Evolutionary conservation across 768 basidiomycete species (phyloP).

Genomic region (Clitopilus passeckerianus): DNA sequence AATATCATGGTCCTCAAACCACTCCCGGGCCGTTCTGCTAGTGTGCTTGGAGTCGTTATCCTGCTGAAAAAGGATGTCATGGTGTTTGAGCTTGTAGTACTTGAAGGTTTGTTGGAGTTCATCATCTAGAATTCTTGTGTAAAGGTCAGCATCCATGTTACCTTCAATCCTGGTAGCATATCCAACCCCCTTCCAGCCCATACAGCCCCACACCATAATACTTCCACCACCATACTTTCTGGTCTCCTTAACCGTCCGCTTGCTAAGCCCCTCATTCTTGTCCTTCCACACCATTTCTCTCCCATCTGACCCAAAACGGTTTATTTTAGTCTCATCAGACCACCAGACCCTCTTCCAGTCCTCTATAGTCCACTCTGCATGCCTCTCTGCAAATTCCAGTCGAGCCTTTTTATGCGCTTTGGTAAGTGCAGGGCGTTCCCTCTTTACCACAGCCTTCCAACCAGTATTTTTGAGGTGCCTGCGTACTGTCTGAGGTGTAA

Average conservation of each 20-base stretch:
- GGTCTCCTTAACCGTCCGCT: slow-evolving; percentile 10
- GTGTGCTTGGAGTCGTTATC: slow-evolving; percentile 20
- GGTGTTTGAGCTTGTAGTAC: slow-evolving; percentile 1
- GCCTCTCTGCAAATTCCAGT: slow-evolving; percentile 6
- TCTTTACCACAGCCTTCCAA: too few relatives aligned
- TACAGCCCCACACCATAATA: slow-evolving; percentile 23
- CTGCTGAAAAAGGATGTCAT: slow-evolving; percentile 16
- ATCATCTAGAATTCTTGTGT: slow-evolving; percentile 15
- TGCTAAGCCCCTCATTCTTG: slow-evolving; percentile 18
- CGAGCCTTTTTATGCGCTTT: neutral
- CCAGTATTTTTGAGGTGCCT: neutral
- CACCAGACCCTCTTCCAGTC: slow-evolving; percentile 21
- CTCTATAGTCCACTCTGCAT: slow-evolving; percentile 16
- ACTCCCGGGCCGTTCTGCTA: slow-evolving; percentile 7
- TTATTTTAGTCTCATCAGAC: too few relatives aligned
- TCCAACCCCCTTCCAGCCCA: slow-evolving; percentile 16
- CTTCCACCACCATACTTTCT: slow-evolving; percentile 19
- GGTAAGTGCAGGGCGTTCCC: too few relatives aligned
- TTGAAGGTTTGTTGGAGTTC: slow-evolving; percentile 10
- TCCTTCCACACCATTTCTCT: too few relatives aligned
- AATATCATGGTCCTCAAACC: slow-evolving; percentile 11
- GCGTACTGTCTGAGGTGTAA: slow-evolving; percentile 6
- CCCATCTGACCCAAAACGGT: too few relatives aligned
- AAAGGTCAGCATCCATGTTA: slow-evolving; percentile 4
- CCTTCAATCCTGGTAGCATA: too few relatives aligned